Evolutionary conservation across 2,329 filamentous ascomycete species (phyloP).

Genomic region (Colletotrichum coccodes): DNA sequence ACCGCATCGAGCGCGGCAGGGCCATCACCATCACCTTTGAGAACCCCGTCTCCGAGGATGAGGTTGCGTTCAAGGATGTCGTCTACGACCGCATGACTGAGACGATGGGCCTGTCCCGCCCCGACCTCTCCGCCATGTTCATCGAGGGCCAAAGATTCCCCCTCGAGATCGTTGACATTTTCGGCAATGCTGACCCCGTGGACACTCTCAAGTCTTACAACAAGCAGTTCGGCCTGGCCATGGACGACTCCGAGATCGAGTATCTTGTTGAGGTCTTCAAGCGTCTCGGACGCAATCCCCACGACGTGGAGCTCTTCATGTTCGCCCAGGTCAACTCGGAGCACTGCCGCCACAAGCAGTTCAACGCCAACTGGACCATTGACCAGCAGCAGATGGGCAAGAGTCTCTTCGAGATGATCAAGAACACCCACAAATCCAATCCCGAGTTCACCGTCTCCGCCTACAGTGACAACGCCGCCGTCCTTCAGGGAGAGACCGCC

Average conservation of each 20-base stretch:
- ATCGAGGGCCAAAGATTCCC: constrained; percentile 70
- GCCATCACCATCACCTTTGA: constrained; percentile 76
- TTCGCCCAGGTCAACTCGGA: constrained; percentile 99
- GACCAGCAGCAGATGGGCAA: constrained; percentile 83
- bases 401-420: constrained; percentile 95
- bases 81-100: constrained; percentile 98
- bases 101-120: constrained; percentile 73
- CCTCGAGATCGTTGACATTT: constrained; percentile 81
- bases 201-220: constrained; percentile 86
- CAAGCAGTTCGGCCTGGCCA: constrained; percentile 81
- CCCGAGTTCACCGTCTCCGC: constrained; percentile 90
- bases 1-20: constrained; percentile 88
- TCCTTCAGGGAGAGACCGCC: constrained; percentile 77
- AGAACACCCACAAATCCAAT: constrained; percentile 88
- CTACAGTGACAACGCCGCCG: constrained; percentile 98
- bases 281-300: constrained; percentile 68
- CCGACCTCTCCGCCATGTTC: constrained; percentile 82
- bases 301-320: constrained; percentile 98
- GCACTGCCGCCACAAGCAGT: constrained; percentile 87
- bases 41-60: constrained; percentile 52
- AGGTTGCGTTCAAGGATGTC: constrained; percentile 71
- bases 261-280: constrained; percentile 79
- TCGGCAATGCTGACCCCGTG: constrained; percentile 71
- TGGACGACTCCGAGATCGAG: constrained; percentile 90
- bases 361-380: constrained; percentile 97